Percentiles rank a stretch among this genome's conserved stretches.
phyloP scores from a whole-genome alignment of 768 basidiomycete species.

The Lentinula sp. region DNA sequence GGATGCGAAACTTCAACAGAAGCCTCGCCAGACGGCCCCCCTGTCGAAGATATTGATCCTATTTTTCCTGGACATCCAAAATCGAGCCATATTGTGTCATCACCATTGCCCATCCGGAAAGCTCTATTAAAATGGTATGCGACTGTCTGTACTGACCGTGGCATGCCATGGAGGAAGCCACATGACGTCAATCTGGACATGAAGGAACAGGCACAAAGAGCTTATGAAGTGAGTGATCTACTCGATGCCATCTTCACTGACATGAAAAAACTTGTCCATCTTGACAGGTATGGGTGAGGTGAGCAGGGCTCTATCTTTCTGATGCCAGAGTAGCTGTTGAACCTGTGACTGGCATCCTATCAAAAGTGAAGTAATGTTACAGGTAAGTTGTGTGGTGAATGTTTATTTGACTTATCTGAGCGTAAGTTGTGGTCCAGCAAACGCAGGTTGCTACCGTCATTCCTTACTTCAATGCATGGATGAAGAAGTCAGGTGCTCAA shows the following conservation, averaged over 20 bases:
- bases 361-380: neutral
- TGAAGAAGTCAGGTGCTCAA: constrained; percentile 51
- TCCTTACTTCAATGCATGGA: constrained; percentile 89
- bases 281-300: constrained; percentile 2
- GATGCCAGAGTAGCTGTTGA: neutral
- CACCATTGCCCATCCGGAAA: constrained; percentile 34
- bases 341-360: neutral
- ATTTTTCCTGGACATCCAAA: constrained; percentile 37
- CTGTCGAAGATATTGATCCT: constrained; percentile 17
- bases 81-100: constrained; percentile 43
- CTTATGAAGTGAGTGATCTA: constrained; percentile 69
- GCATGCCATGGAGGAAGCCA: constrained; percentile 91
- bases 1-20: neutral
- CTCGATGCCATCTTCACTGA: neutral
- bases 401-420: neutral
- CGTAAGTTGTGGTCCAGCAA: constrained; percentile 58
- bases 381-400: neutral
- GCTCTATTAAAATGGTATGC: constrained; percentile 70
- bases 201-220: constrained; percentile 73
- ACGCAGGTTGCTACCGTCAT: constrained; percentile 94
- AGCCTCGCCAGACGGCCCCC: no score
- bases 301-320: neutral
- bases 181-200: constrained; percentile 46
- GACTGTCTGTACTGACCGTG: constrained; percentile 55
- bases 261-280: neutral